Evolutionary conservation across 306 rosid species (phyloP).

Genomic region (Trifolium dubium): DNA sequence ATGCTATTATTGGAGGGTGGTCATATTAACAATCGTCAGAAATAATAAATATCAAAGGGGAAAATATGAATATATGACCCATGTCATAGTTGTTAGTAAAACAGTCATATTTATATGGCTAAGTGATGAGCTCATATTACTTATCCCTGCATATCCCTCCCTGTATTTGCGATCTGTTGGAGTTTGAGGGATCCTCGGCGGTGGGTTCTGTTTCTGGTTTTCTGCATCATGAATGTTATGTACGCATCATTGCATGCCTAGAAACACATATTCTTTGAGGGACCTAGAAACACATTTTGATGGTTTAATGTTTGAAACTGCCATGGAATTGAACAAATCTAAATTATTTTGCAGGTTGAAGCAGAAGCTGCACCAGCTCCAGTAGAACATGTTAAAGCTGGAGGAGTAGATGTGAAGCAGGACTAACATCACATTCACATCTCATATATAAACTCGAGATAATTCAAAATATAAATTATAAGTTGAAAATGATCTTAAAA

Average conservation of each 20-base stretch:
- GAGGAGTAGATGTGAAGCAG: constrained; percentile 53
- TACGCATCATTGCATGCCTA: not conserved
- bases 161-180: not conserved
- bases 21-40: not conserved
- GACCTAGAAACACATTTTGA: not conserved
- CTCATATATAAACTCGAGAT: not conserved
- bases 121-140: not conserved
- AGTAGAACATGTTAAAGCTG: constrained; percentile 40
- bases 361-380: constrained; percentile 48
- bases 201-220: not conserved
- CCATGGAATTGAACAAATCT: constrained; percentile 12
- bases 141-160: not conserved
- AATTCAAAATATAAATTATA: not conserved
- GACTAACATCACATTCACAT: constrained; percentile 46
- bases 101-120: not conserved
- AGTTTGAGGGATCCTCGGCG: not conserved
- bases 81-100: constrained; percentile 7
- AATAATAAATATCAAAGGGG: not conserved
- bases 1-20: constrained; percentile 3
- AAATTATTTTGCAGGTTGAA: constrained; percentile 51
- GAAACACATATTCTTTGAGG: not conserved
- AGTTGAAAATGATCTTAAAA: not conserved
- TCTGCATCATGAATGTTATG: not conserved
- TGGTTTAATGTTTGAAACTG: constrained; percentile 20
- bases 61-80: not conserved